phyloP scores from a whole-genome alignment of 78 protist genomes.

The Planoprotostelium fungivorum region DNA sequence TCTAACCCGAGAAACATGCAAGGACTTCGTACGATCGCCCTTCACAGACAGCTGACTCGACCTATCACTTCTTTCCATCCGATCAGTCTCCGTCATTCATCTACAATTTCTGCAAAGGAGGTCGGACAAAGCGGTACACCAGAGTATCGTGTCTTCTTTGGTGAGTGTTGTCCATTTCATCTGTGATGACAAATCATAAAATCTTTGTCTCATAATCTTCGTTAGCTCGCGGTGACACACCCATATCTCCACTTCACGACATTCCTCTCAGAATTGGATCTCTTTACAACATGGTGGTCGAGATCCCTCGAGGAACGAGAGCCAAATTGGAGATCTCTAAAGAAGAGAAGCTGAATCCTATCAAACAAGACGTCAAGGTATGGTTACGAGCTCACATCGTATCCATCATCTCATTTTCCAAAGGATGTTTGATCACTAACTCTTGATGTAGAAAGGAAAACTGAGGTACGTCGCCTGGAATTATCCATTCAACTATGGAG shows the following conservation, averaged over 20 bases:
- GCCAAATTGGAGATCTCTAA: constrained; percentile 79
- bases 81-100: too few relatives aligned
- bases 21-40: not conserved
- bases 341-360: constrained; percentile 55
- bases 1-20: not conserved
- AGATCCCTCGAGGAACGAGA: constrained; percentile 42
- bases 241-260: not conserved
- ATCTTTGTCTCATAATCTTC: too few relatives aligned
- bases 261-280: not conserved
- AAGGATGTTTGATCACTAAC: too few relatives aligned
- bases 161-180: too few relatives aligned
- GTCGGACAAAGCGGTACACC: not conserved
- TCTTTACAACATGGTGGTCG: constrained; percentile 1
- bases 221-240: not conserved
- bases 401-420: too few relatives aligned
- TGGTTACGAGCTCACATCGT: not conserved
- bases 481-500: constrained; percentile 83
- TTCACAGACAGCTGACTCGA: too few relatives aligned
- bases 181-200: too few relatives aligned
- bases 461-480: constrained; percentile 59
- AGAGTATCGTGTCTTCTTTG: not conserved
- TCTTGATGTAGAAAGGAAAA: constrained; percentile 17
- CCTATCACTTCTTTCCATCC: too few relatives aligned
- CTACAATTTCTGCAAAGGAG: too few relatives aligned
- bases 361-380: constrained; percentile 75